Base-by-base conservation (phyloP, 139 green algal genomes). In the Chloropicon primus region DNA sequence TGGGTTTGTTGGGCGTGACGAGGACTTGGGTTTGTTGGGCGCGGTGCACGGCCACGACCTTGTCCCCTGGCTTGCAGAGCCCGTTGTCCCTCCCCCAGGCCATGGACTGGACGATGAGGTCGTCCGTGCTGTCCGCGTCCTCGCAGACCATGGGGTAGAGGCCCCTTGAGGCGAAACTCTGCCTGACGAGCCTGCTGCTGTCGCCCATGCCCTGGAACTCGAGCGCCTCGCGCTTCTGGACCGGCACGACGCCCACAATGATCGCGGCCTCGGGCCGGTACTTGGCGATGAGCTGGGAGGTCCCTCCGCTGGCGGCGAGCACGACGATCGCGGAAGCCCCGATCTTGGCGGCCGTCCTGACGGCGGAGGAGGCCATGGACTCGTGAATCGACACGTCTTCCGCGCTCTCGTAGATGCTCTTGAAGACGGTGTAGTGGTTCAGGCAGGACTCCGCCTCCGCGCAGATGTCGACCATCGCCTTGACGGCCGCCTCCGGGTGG, bases 341-440 rank as follows among this genome's bases (percentile, higher is more conserved):
- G 21, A 82, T 53, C 74, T 81, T 82, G 24, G 72, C 28, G 2
- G 78, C 24, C 17, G 27, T 82, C 21, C 24, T 26, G 22, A 73
- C 78, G 24, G 78, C 27, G 24, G 72, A 80, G 22, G 78, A 80
- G 17, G 78, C 78, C 2, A 80, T 26, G 26, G 62, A 62, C 76
- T 80, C 76, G 26, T 74, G 25, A 24, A 74, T 74, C 28, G 75
- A 77, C n/a, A 79, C 41, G 41, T 17, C 41, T 17, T 62, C 41
- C 41, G 17, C 41, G 41, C 17, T 62, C 41, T 62, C 41, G 41
- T 62, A 62, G 41, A 62, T 62, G 5, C 10, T 62, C 41, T 62
- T 62, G 41, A 97, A 97, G 79, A 97, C 88, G 71, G 90, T 87
- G 80, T 96, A 93, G 89, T 97, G 96, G 85, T 97, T 90, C 72